These are phyloP conservation scores for Grigorovia transvaalensis DNA, from an alignment of 805 yeast species.

Conservation along the genomic window DNA sequence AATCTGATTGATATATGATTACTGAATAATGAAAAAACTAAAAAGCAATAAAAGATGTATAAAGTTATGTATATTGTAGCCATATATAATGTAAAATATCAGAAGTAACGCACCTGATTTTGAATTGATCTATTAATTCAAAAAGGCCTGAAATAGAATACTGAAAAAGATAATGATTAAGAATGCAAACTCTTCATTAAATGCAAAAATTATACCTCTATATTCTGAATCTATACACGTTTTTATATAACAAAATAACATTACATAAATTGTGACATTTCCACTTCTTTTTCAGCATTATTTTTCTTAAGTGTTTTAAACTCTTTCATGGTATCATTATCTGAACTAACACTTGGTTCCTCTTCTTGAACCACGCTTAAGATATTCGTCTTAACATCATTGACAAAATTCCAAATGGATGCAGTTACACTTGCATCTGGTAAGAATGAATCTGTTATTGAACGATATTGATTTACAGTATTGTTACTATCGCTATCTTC, in stretches of 20 bases:
- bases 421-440: conserved; percentile 27
- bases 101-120: no score
- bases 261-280: conserved; percentile 6
- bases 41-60: not conserved
- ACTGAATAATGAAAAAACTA: not conserved
- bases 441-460: not conserved
- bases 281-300: conserved; percentile 5
- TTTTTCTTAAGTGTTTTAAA: conserved; percentile 8
- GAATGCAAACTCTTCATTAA: not conserved
- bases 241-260: not conserved
- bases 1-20: conserved; percentile 21
- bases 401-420: conserved; percentile 42
- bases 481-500: not conserved
- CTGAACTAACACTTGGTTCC: not conserved
- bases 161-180: not conserved
- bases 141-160: not conserved
- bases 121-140: no score
- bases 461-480: not conserved
- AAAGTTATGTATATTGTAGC: no score
- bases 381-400: conserved; percentile 37
- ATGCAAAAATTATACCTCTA: not conserved
- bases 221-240: not conserved
- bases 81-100: not conserved
- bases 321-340: conserved; percentile 5
- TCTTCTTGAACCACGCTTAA: conserved; percentile 30